Evolutionary conservation across 495 filamentous ascomycete species (phyloP), one percentile per base, ranked within the genome.

Genomic region (Aspergillus olivimuriae): DNA sequence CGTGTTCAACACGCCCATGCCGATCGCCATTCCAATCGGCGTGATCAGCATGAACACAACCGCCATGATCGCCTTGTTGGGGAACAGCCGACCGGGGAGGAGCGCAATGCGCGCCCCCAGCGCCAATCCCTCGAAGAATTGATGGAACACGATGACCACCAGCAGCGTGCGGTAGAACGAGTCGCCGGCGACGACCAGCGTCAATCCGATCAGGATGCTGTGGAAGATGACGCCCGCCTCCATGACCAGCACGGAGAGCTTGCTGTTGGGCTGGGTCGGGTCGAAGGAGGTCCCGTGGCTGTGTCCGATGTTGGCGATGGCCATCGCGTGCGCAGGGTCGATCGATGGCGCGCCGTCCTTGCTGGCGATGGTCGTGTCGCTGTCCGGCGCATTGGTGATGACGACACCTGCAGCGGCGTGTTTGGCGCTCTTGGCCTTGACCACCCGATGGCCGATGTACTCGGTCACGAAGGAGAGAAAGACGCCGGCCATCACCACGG

Each of bases 211-310:
- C 22, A 66, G 53, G 15, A 86, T 72, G 2, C 80, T 84, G 63
- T 87, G 82, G 60, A 87, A 86, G 44, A 86, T 69, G 24, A 87
- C 73, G n/a, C 83, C 83, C 4, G 74, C 70, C 63, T 87, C 83
- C 52, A 87, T 75, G 15, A 86, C 77, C 11, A 73, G 36, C 7
- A 84, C 76, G 24, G 72, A 75, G 30, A 84, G 62, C 41, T 78
- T 71, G 43, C 77, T 71, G 50, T 62, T 61, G 17, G 62, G 62
- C 18, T 46, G 44, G 0, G 54, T 58, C 2, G 56, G 54, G 23
- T 63, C 58, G 10, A 37, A 31, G 15, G 51, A 23, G 0, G 44
- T 30, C 34, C 60, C 57, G 41, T 69, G 65, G 30, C 40, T 57
- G 45, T 68, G 64, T 3, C 62, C 51, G 2, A 63, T 46, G 8